Evolutionary conservation across 2,329 filamentous ascomycete genomes (phyloP).

Genomic region (Talaromyces sp.): DNA sequence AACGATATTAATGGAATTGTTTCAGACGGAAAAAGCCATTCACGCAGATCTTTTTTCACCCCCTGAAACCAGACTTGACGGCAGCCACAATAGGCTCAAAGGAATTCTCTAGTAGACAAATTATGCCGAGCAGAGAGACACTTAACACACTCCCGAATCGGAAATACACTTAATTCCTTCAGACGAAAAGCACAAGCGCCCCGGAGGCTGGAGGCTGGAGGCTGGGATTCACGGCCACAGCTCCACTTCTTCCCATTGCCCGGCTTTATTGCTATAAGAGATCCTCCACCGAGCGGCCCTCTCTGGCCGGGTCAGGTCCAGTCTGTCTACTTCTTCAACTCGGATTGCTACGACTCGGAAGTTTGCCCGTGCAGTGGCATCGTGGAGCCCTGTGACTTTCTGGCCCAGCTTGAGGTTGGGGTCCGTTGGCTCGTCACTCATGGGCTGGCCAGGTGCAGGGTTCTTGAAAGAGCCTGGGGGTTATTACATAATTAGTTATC

Average conservation of each 20-base stretch:
- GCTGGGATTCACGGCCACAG: slow-evolving; percentile 54
- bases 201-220: neutral
- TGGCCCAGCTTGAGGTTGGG: slow-evolving; percentile 49
- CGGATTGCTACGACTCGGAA: slow-evolving; percentile 86
- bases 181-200: neutral
- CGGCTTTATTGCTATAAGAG: slow-evolving; percentile 29
- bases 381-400: slow-evolving; percentile 65
- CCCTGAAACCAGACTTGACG: neutral
- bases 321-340: slow-evolving; percentile 69
- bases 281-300: slow-evolving; percentile 63
- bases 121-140: neutral
- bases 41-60: neutral
- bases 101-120: neutral
- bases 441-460: slow-evolving; percentile 60
- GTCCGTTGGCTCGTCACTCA: slow-evolving; percentile 47
- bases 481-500: neutral
- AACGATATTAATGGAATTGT: neutral
- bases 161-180: neutral
- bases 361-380: slow-evolving; percentile 63
- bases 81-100: neutral
- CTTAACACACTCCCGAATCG: too few species aligned
- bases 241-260: slow-evolving; percentile 63
- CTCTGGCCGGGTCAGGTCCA: slow-evolving; percentile 64
- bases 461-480: slow-evolving; percentile 62
- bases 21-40: neutral